These are phyloP conservation scores for Mrakia hoshinonis DNA, from an alignment of 768 basidiomycete genomes.

Conservation along the genomic window DNA sequence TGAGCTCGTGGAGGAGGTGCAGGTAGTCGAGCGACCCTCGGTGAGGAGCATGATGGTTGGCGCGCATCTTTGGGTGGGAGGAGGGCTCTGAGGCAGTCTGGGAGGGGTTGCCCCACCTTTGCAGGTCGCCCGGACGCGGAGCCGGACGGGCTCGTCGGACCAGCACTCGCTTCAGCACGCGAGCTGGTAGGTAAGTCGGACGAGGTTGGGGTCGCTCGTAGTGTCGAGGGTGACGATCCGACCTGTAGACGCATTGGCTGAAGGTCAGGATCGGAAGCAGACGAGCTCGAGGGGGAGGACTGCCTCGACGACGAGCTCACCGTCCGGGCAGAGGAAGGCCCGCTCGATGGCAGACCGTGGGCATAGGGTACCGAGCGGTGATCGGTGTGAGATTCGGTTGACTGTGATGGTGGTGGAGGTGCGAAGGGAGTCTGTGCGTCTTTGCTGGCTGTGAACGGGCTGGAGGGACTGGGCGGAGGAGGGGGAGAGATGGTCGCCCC, in stretches of 20 bases:
- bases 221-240: background rate
- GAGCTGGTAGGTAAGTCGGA: background rate
- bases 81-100: background rate
- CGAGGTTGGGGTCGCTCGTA: background rate
- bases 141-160: background rate
- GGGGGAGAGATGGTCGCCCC: background rate
- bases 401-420: background rate
- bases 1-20: slow-evolving; percentile 4
- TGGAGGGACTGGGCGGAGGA: background rate
- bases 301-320: background rate
- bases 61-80: background rate
- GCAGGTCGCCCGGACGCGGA: background rate
- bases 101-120: background rate
- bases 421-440: background rate
- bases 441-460: background rate
- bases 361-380: too few species aligned
- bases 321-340: background rate
- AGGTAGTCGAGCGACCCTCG: slow-evolving; percentile 1
- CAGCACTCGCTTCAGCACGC: background rate
- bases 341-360: background rate
- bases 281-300: background rate
- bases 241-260: background rate
- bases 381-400: too few species aligned
- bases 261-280: too few species aligned
- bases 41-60: background rate